Percentiles rank a stretch among this genome's conserved stretches.
Conservation (phyloP, 768 basidiomycete genomes). For the Sarcodon aspratus region DNA sequence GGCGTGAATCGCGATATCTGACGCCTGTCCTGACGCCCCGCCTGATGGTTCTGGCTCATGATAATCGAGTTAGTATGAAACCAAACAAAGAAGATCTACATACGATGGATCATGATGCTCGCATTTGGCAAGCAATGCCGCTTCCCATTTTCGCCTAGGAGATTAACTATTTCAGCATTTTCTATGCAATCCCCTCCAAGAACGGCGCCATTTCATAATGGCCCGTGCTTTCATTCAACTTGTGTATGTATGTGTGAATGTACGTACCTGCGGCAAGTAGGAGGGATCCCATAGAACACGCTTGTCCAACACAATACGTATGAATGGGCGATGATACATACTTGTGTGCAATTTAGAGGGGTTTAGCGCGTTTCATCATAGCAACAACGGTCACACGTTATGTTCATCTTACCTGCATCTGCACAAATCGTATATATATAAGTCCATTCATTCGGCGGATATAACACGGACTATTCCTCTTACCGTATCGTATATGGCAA, state of each 20-base stretch:
- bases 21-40: slow-evolving; percentile 90
- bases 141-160: slow-evolving; percentile 70
- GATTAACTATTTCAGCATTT: slow-evolving; percentile 2
- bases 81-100: slow-evolving; percentile 15
- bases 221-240: not conserved
- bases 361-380: not conserved
- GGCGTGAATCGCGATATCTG: slow-evolving; percentile 96
- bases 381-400: not conserved
- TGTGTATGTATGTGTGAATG: slow-evolving; percentile 3
- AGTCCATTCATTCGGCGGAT: not conserved
- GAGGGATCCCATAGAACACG: slow-evolving; percentile 93
- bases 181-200: not conserved
- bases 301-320: slow-evolving; percentile 93
- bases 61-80: not conserved
- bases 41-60: slow-evolving; percentile 76
- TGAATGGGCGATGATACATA: slow-evolving; percentile 93
- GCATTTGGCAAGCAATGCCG: slow-evolving; percentile 88
- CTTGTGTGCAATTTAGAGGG: slow-evolving; percentile 14
- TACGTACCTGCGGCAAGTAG: slow-evolving; percentile 69
- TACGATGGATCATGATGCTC: slow-evolving; percentile 98
- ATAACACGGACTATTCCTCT: slow-evolving; percentile 11
- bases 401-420: slow-evolving; percentile 59
- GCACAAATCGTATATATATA: slow-evolving; percentile 4
- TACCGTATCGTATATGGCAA: slow-evolving; percentile 97
- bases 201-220: not conserved